Percentiles rank a stretch among this genome's conserved stretches.
phyloP scores from a whole-genome alignment of 148 eudicot species.

The Talinum fruticosum region DNA sequence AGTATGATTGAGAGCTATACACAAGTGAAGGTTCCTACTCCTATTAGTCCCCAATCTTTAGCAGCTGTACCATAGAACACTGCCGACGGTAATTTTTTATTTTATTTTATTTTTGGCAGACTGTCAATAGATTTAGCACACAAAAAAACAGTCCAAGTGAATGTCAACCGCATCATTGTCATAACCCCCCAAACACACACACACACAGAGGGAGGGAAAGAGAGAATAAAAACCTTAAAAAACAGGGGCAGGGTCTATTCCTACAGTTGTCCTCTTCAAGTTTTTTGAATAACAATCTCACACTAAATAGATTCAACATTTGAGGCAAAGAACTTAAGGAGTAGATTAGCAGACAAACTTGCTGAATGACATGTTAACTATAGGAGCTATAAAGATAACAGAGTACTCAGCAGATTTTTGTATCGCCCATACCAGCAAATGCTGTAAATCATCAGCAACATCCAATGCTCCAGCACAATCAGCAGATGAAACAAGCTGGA shows the following conservation, averaged over 20 bases:
- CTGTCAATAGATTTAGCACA: not conserved
- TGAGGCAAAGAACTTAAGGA: not conserved
- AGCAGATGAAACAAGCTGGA: slow-evolving; percentile 89
- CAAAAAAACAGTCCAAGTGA: not conserved
- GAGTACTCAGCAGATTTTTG: not conserved
- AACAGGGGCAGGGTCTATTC: not conserved
- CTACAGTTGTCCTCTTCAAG: not conserved
- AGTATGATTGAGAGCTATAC: slow-evolving; percentile 9
- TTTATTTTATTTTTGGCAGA: too few species aligned
- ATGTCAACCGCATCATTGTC: not conserved
- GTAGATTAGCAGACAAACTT: not conserved
- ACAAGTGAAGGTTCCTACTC: not conserved
- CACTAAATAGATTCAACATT: not conserved
- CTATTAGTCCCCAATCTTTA: not conserved
- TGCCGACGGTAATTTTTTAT: too few species aligned
- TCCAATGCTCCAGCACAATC: slow-evolving; percentile 99
- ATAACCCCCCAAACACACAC: not conserved
- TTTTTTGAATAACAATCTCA: not conserved
- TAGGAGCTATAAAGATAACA: not conserved
- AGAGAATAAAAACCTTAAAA: not conserved
- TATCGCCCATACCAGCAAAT: slow-evolving; percentile 62
- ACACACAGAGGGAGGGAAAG: not conserved
- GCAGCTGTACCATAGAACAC: not conserved
- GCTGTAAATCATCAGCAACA: slow-evolving; percentile 86
- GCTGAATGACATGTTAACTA: not conserved